Base-by-base conservation (phyloP, 192 early-diverging fungal genomes). In the Mortierella claussenii region DNA sequence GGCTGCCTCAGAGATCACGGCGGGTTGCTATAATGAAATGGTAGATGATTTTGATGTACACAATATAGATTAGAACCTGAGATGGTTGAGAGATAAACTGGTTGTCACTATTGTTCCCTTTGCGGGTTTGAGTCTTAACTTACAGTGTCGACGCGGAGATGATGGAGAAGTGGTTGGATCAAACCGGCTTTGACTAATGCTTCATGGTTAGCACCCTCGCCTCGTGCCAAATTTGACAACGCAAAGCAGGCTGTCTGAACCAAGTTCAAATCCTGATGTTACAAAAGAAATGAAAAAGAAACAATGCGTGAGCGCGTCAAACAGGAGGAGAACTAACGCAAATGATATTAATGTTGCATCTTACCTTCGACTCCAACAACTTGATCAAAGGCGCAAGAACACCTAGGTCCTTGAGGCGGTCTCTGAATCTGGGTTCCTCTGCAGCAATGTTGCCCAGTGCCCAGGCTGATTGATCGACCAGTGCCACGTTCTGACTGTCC, bases 361-460 rank as follows among this genome's bases (percentile, higher is more conserved):
- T 73, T 81, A 82, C 85, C 56, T 81, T 79, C 18, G 87, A 88
- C 27, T 89, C 87, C 11, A 94, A 69, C 27, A 98, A 79, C 23
- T 83, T 83, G 32, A 95, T 82, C 23, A 98, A 76, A 13, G 92
- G 93, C 27, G 73, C 67, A 10, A 97, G 74, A 11, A 88, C 95
- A 44, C 95, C 94, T 42, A 88, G 84, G 21, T 86, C 82, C 31
- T 92, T 82, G 28, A 99, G 88, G 15, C 83, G 74, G 61, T 94
- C 89, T 52, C 96, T 84, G 64, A 87, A 92, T 7, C 82, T 60
- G 17, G 91, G 85, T 21, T 83, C 86, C 78, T 98, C 96, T 0
- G 92, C 94, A 1, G 97, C 97, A 86, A 98, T 90, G 68, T 98
- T 97, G 7, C 97, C 97, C 4, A 98, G 74, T 4, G 96, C 94